These are phyloP conservation scores for Mucor irregularis DNA, from an alignment of 371 early-diverging fungal species.

Conservation along the genomic window DNA sequence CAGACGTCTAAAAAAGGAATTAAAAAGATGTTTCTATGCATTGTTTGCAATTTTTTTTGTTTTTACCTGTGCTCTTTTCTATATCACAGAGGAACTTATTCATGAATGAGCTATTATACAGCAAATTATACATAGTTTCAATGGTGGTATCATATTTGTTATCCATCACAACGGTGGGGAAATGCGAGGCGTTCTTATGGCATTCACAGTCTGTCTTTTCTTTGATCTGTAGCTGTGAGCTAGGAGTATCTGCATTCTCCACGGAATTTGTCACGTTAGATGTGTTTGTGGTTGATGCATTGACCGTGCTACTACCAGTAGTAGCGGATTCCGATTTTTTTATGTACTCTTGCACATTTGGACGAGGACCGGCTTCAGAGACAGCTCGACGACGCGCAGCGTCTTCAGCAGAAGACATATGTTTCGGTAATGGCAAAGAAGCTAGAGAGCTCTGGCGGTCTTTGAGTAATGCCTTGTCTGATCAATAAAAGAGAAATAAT, in stretches of 20 bases:
- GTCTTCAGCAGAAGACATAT: constrained; percentile 5
- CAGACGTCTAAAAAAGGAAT: constrained; percentile 25
- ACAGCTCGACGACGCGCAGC: constrained; percentile 15
- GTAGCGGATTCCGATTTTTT: not conserved
- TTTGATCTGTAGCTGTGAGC: constrained; percentile 21
- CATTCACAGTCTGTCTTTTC: constrained; percentile 54
- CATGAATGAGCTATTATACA: constrained; percentile 45
- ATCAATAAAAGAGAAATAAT: too few relatives aligned
- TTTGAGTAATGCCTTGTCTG: not conserved
- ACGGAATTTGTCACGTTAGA: not conserved
- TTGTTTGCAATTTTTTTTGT: not conserved
- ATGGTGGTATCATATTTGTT: constrained; percentile 51
- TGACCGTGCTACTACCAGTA: not conserved
- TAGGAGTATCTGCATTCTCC: not conserved
- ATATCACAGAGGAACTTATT: constrained; percentile 40
- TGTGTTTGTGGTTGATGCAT: not conserved
- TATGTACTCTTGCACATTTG: constrained; percentile 18
- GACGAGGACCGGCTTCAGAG: constrained; percentile 36
- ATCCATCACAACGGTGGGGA: constrained; percentile 48
- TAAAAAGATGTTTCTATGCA: not conserved
- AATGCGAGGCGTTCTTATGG: constrained; percentile 46
- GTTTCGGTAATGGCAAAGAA: constrained; percentile 12
- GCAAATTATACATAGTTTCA: constrained; percentile 48
- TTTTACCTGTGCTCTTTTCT: constrained; percentile 48
- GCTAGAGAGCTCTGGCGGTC: constrained; percentile 11